Evolutionary conservation across 345 rosid species (phyloP), one percentile per base, ranked within the genome.

Genomic region (Kandelia obovata): DNA sequence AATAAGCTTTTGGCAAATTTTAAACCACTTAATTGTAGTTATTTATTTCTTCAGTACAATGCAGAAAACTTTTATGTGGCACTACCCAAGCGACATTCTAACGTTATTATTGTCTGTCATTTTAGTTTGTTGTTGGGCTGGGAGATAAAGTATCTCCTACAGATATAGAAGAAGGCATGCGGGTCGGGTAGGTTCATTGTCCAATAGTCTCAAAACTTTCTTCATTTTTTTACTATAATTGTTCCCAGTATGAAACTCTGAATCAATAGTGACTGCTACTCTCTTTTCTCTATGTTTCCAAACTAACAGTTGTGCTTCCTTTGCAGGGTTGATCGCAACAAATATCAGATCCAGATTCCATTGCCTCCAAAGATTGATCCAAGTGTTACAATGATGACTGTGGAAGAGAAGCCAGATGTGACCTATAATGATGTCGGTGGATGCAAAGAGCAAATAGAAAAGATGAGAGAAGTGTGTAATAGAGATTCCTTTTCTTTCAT

Each of bases 361-460:
- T 78, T 95, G 82, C 99, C 99, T 69, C 99, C 99, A 7, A 95
- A 95, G 75, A 95, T 95, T 67, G 99, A 95, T 82, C 99, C 99
- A 53, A 95, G 99, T 75, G 99, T 95, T 61, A 95, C 99, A 55
- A 95, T 95, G 99, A 94, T 94, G 98, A 94, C 97, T 0, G 98
- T 91, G 7, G 98, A 94, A 82, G 98, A 94, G 80, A 94, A 94
- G 69, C 98, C 98, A 32, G 98, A 94, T 77, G 98, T 94, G 26
- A 94, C 98, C 6, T 94, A 94, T 75, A 91, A 91, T 78, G 98
- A 94, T 77, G 98, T 91, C 66, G 98, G 97, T 58, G 96, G 98
- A 60, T 94, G 98, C 71, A 94, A 94, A 79, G 98, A 94, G 79
- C 98, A 94, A 73, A 94, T 94, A 76, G 98, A 94, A 73, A 94